Percentiles rank a stretch among this genome's conserved stretches.
phyloP scores from a whole-genome alignment of 2,329 filamentous ascomycete species.

The Sclerotinia borealis region DNA sequence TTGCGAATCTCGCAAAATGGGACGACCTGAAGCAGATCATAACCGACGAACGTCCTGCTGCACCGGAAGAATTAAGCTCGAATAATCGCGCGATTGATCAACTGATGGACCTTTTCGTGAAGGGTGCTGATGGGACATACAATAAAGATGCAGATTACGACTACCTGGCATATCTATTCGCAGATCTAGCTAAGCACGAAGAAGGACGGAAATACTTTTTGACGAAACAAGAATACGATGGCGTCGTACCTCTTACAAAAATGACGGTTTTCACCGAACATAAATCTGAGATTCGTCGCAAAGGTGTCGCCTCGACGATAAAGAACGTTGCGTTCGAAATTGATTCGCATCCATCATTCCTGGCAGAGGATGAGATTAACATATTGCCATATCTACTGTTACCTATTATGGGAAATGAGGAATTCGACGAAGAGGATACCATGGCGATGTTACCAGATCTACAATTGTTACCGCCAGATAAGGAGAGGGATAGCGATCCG shows the following conservation, averaged over 20 bases:
- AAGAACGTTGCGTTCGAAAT: conserved; percentile 91
- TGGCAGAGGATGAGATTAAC: conserved; percentile 68
- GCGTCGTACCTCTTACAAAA: conserved; percentile 83
- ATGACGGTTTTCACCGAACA: conserved; percentile 93
- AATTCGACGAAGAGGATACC: conserved; percentile 81
- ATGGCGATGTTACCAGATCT: conserved; percentile 83
- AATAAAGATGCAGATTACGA: conserved; percentile 85
- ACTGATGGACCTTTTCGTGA: conserved; percentile 92
- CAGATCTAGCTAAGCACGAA: conserved; percentile 79
- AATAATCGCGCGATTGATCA: conserved; percentile 78
- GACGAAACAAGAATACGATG: conserved; percentile 67
- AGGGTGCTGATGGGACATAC: conserved; percentile 73
- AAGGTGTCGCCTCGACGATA: conserved; percentile 92
- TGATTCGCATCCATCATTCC: conserved; percentile 61
- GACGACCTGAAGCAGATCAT: conserved; percentile 66
- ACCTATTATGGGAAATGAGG: conserved; percentile 81
- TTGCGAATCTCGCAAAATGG: conserved; percentile 85
- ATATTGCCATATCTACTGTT: conserved; percentile 84
- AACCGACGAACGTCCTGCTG: conserved; percentile 55
- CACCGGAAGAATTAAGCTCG: conserved; percentile 64
- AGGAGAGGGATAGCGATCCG: conserved; percentile 71
- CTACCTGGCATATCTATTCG: conserved; percentile 90
- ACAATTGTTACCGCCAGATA: conserved; percentile 83
- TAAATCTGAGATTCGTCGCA: conserved; percentile 71
- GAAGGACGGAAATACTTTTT: conserved; percentile 72